Conservation (phyloP, 805 yeast species). For the Saccharomycopsis javanensis region DNA sequence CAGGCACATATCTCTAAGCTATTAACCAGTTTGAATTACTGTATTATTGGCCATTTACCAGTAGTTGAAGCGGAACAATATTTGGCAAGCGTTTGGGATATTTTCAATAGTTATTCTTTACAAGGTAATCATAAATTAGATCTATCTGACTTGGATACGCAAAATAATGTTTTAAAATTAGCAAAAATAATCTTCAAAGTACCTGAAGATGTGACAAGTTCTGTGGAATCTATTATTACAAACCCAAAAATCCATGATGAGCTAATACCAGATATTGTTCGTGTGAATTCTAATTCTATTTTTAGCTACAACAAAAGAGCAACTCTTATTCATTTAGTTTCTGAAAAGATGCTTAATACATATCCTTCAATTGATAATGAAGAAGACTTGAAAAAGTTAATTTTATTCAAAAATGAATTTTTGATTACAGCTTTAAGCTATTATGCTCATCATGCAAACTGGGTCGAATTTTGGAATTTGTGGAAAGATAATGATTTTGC, state of each 20-base stretch:
- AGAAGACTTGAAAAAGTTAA: background rate
- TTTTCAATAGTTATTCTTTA: slow-evolving; percentile 4
- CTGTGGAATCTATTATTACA: background rate
- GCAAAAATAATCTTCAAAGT: background rate
- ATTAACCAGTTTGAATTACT: background rate
- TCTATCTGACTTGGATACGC: slow-evolving; percentile 1
- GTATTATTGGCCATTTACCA: background rate
- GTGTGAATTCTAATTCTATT: background rate
- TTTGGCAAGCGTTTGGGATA: background rate
- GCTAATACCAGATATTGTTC: background rate
- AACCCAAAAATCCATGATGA: background rate
- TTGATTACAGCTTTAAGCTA: slow-evolving; percentile 1
- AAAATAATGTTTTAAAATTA: slow-evolving; percentile 3
- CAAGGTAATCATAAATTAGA: slow-evolving; percentile 8
- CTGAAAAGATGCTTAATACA: background rate
- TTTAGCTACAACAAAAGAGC: background rate
- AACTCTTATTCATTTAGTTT: background rate
- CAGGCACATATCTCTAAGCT: background rate
- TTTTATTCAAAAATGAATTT: slow-evolving; percentile 12
- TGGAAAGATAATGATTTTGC: slow-evolving; percentile 13
- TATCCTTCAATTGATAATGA: background rate
- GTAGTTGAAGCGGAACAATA: background rate
- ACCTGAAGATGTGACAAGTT: background rate
- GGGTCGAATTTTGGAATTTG: slow-evolving; percentile 10
- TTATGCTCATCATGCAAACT: background rate